These are phyloP conservation scores for Pseudogymnoascus sp. DNA, from an alignment of 2,329 filamentous ascomycete genomes.

Conservation along the genomic window DNA sequence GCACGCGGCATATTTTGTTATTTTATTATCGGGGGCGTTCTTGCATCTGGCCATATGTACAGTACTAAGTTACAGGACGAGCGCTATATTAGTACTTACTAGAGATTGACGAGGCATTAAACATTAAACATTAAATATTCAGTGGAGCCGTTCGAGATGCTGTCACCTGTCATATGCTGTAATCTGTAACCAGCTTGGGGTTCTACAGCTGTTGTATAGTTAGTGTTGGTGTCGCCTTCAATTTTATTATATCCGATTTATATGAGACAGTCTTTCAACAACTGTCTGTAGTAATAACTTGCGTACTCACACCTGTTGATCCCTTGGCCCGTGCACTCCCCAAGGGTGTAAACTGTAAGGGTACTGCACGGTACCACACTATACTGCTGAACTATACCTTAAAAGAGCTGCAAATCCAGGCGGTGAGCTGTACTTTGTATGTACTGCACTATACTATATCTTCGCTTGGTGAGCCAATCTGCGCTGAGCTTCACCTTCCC, in stretches of 20 bases:
- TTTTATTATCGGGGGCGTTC: not conserved
- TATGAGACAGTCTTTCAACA: not conserved
- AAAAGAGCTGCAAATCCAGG: not conserved
- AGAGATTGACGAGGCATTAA: not conserved
- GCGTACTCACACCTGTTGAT: not conserved
- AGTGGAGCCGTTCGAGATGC: not conserved
- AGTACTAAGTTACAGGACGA: not conserved
- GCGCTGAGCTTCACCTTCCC: not conserved
- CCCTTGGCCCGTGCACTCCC: not conserved
- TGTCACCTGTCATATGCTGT: not conserved
- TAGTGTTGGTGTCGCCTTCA: not conserved
- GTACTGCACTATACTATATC: not conserved
- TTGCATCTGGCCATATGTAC: not conserved
- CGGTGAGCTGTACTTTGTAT: not conserved
- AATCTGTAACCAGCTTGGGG: not conserved
- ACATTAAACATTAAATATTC: not conserved
- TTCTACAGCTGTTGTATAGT: no score
- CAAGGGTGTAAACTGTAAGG: not conserved
- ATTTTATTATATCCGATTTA: not conserved
- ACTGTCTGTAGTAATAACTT: not conserved
- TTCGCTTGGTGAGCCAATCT: conserved; percentile 2
- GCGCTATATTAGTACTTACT: not conserved
- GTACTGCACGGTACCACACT: not conserved
- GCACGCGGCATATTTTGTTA: not conserved
- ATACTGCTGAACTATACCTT: not conserved